Base-by-base conservation (phyloP, 2,329 filamentous ascomycete genomes). In the Shiraia bambusicola region DNA sequence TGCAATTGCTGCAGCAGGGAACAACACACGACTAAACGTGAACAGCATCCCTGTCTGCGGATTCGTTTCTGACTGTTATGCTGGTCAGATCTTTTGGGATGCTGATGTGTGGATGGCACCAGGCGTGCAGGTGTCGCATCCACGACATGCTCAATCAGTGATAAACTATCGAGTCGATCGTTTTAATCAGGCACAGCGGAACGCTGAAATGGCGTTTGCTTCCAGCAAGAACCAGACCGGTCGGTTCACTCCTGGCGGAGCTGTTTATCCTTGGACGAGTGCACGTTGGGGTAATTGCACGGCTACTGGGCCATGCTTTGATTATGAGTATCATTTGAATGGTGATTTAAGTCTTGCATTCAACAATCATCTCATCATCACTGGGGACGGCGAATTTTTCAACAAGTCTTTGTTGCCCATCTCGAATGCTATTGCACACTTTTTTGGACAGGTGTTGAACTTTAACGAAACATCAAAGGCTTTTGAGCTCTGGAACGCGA, bases 271-370 rank as follows among this genome's bases (percentile, higher is more conserved):
- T 1, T 88, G 84, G 84, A 87, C 83, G 0, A 79, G 79, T 52
- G 83, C 80, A 7, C 69, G 82, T 5, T 83, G 75, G 55, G 84
- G 84, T 2, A 87, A 87, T 54, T 87, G 84, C 55, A 87, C 84
- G 4, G 72, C 64, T 2, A 74, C 71, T n/a, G 74, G 73, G 6
- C 72, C 74, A 13, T 87, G 84, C 61, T 84, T 82, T 53, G 83
- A 87, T 61, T 87, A 87, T 50, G 76, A 87, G 59, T 88, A 87
- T 54, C 84, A 87, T 61, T 54, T 87, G 27, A 87, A 87, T 52
- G 81, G 82, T 6, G 84, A 87, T 51, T 86, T 87, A 51, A 81
- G 79, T 0, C 69, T 86, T 22, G 74, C 80, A 1, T 70, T 84
- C 45, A 74, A 79, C 52, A 82, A 84, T 38, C 79, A 84, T 45